Base-by-base conservation (phyloP, 768 basidiomycete species). In the Xerocomus potaroensis region DNA sequence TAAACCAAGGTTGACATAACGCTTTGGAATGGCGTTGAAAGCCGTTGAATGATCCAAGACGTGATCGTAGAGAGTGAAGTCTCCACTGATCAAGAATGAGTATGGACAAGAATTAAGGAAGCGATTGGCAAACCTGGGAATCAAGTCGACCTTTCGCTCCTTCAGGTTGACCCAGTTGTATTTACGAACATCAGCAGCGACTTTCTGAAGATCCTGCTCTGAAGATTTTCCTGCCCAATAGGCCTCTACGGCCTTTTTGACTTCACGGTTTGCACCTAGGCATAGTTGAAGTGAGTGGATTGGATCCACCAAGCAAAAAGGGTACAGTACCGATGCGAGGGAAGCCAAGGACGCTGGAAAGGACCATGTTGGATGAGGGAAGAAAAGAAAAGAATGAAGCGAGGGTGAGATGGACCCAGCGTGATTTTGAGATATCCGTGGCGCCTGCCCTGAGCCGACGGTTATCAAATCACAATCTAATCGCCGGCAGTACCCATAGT, bases 1-100 rank as follows among this genome's bases (percentile, higher is more conserved):
- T 43, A 99, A 74, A 47, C 84, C 83, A 55, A 90, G 86, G 43
- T 87, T 85, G 50, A 80, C 73, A 69, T 98, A 99, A 57, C 94
- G 90, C 72, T 89, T 83, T 57, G 95, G 95, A 69, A 99, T 89
- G 62, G 87, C 91, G 68, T 97, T 96, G 81, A 99, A 95, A 36
- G 88, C 84, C 51, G 86, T 81, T 54, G 92, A 92, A 73, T 95
- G 92, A 73, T 98, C 95, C 61, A 98, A 84, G 67, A 97, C 91
- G 69, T 98, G 95, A 72, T 97, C 95, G 69, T 97, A 99, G 52
- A 99, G 83, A 27, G 96, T 88, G 71, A 99, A 99, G 66, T 98
- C 96, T 62, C 95, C 95, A 62, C 96, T 99, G 60, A 39, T 56
- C 49, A 43, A 34, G 49, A 33, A 58, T 63, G 39, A 60, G 53